Conservation (phyloP, 1,284 basidiomycete genomes). For the Lentinula novae-zelandiae region DNA sequence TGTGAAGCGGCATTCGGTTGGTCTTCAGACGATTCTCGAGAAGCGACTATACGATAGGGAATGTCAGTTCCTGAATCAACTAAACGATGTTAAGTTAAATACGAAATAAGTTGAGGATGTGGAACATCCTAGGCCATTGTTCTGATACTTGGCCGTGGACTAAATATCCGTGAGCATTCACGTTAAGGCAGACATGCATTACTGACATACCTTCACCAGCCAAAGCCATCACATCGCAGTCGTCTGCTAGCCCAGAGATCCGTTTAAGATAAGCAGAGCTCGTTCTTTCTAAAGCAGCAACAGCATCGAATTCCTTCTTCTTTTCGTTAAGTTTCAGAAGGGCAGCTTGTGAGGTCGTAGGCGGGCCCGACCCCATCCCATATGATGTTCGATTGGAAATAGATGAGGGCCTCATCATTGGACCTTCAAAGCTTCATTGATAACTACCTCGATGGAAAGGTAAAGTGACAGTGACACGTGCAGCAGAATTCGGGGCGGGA, state of each 20-base stretch:
- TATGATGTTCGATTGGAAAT: slow-evolving; percentile 50
- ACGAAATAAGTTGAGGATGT: slow-evolving; percentile 68
- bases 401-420: slow-evolving; percentile 43
- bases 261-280: slow-evolving; percentile 61
- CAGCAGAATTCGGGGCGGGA: not conserved
- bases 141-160: slow-evolving; percentile 73
- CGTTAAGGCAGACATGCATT: slow-evolving; percentile 9
- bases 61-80: not conserved
- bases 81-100: slow-evolving; percentile 22
- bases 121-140: slow-evolving; percentile 81
- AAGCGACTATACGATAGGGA: slow-evolving; percentile 33
- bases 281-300: slow-evolving; percentile 65
- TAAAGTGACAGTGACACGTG: not conserved
- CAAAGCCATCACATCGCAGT: slow-evolving; percentile 72
- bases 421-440: not conserved
- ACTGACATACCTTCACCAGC: slow-evolving; percentile 57
- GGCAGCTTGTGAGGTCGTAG: slow-evolving; percentile 44
- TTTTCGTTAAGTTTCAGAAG: slow-evolving; percentile 62
- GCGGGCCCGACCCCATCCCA: slow-evolving; percentile 29
- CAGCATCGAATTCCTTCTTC: slow-evolving; percentile 75
- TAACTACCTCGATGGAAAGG: too few species aligned
- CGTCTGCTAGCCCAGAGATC: slow-evolving; percentile 63
- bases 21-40: slow-evolving; percentile 31
- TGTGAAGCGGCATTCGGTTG: slow-evolving; percentile 20
- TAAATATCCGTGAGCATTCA: slow-evolving; percentile 24